phyloP scores from a whole-genome alignment of 2,329 filamentous ascomycete species.

The Fusarium verrucosum region DNA sequence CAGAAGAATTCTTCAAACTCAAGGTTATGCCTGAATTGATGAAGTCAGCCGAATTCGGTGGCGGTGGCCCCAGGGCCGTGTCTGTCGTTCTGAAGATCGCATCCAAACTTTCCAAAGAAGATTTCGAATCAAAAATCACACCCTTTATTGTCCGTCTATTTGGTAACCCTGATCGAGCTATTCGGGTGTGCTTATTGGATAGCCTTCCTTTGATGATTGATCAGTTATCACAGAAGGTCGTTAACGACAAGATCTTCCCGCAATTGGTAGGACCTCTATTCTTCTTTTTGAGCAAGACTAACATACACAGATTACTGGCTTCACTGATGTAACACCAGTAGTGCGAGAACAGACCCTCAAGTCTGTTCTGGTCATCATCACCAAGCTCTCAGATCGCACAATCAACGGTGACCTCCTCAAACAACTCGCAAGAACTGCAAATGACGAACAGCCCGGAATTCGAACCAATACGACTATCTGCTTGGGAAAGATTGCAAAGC shows the following conservation, averaged over 20 bases:
- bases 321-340: slow-evolving; percentile 88
- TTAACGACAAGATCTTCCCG: slow-evolving; percentile 97
- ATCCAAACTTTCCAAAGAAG: slow-evolving; percentile 84
- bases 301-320: slow-evolving; percentile 78
- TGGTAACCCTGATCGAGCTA: slow-evolving; percentile 87
- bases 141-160: slow-evolving; percentile 90
- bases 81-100: slow-evolving; percentile 90
- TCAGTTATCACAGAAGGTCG: slow-evolving; percentile 82
- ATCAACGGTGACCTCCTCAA: slow-evolving; percentile 93
- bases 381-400: slow-evolving; percentile 89
- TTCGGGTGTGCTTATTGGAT: slow-evolving; percentile 90
- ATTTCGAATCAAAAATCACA: slow-evolving; percentile 85
- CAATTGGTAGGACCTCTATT: slow-evolving; percentile 71
- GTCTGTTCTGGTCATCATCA: slow-evolving; percentile 85
- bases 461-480: slow-evolving; percentile 98
- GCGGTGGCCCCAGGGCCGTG: slow-evolving; percentile 92
- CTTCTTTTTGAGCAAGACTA: slow-evolving; percentile 28
- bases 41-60: slow-evolving; percentile 99
- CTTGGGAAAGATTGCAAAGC: slow-evolving; percentile 92
- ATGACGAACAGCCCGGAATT: slow-evolving; percentile 97
- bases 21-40: slow-evolving; percentile 94
- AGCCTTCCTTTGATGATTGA: slow-evolving; percentile 92
- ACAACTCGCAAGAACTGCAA: slow-evolving; percentile 93
- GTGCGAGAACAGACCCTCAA: slow-evolving; percentile 97
- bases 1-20: slow-evolving; percentile 97